Conservation (phyloP, 257 asterid genomes). For the Buddleja alternifolia region DNA sequence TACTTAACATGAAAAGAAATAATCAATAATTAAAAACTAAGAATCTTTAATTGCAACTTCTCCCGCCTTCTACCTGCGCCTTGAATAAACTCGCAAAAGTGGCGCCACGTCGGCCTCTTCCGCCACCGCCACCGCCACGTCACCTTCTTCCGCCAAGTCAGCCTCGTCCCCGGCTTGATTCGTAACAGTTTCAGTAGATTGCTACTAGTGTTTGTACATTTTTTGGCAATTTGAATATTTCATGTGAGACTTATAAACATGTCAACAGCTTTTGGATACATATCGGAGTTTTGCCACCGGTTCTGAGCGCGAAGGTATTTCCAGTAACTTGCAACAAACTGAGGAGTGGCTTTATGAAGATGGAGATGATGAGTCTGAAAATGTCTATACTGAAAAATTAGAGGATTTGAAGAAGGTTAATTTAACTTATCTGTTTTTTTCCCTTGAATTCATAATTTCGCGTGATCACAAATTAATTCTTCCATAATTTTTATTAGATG, state of each 20-base stretch:
- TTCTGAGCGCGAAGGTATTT: conserved; percentile 71
- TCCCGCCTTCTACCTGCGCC: no score
- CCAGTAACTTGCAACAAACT: conserved; percentile 69
- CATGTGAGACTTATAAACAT: conserved; percentile 19
- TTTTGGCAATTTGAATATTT: conserved; percentile 11
- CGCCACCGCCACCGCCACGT: no score
- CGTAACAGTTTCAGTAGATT: no score
- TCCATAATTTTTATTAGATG: conserved; percentile 50
- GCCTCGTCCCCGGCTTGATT: no score
- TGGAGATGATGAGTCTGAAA: conserved; percentile 92
- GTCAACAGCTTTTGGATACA: conserved; percentile 64
- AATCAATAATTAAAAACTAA: no score
- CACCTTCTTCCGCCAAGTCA: no score
- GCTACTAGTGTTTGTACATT: conserved; percentile 3
- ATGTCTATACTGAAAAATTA: conserved; percentile 66
- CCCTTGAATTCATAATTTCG: conserved; percentile 7
- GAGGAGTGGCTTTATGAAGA: conserved; percentile 98
- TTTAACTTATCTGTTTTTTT: conserved; percentile 11
- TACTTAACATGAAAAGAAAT: no score
- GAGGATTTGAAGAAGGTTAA: conserved; percentile 80
- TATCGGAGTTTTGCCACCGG: conserved; percentile 85
- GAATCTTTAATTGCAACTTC: no score
- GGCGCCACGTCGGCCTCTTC: no score
- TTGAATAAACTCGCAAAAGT: no score
- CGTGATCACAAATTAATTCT: not conserved